Base-by-base conservation (phyloP, 2,329 filamentous ascomycete genomes). In the Mycosphaerella sp. region DNA sequence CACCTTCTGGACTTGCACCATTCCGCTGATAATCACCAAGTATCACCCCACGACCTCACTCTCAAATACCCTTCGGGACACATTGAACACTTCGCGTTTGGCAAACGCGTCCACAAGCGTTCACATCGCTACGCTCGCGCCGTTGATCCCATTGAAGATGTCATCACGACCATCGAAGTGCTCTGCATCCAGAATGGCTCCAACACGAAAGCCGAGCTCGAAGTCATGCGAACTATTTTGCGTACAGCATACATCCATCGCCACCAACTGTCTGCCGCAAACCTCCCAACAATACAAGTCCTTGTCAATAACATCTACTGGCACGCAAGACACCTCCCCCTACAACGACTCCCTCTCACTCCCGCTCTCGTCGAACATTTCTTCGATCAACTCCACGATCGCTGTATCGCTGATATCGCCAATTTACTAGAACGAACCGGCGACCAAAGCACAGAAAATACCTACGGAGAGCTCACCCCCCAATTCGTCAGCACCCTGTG, bases 391-490 rank as follows among this genome's bases (percentile, higher is more conserved):
- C 84, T 89, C 14, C 96, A 96, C 71, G 84, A 90, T 64, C 87
- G 91, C 46, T 91, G 87, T 8, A 89, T 96, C 6, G 91, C 90
- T 2, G 89, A 87, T 7, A 80, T 85, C 51, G 87, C 95, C 16
- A 85, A 93, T 56, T 79, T 85, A 9, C 79, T 96, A 9, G 81
- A 82, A 52, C 82, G 82, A 52, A 84, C 87, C 61, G 94, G 95
- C 66, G 82, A 90, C 63, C 87, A 89, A 65, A 90, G 89, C 60
- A 87, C 86, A 58, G 87, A 94, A 68, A 90, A 93, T 60, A 86
- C 93, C 34, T 97, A 96, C 65, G 91, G 91, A 63, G 91, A 97
- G 68, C 79, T 97, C 21, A 76, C 89, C 27, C 86, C 89, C 27
- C 82, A 83, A 1, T 93, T 97, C 64, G 79, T 93, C 55, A 86